These are phyloP conservation scores for Knoxdaviesia proteae DNA, from an alignment of 2,329 filamentous ascomycete species.

Conservation along the genomic window DNA sequence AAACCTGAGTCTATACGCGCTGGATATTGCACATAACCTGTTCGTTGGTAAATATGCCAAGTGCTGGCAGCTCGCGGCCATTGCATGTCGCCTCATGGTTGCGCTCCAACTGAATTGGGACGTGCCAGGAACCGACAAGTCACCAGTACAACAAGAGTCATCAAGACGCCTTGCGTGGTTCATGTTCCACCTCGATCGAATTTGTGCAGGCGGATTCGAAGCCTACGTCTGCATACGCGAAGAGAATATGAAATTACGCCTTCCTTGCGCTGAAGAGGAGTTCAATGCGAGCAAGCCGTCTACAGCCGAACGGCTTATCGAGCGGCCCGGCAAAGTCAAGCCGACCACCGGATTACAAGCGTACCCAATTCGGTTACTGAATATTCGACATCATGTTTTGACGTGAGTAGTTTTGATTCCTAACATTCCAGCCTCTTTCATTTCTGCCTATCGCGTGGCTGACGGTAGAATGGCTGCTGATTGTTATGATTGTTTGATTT, in stretches of 20 bases:
- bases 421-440: background rate
- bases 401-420: slow-evolving; percentile 9
- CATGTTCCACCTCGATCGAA: slow-evolving; percentile 16
- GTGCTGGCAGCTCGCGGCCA: slow-evolving; percentile 18
- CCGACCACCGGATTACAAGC: slow-evolving; percentile 13
- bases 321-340: slow-evolving; percentile 9
- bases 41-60: slow-evolving; percentile 16
- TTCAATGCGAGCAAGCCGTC: slow-evolving; percentile 13
- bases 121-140: slow-evolving; percentile 9
- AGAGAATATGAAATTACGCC: slow-evolving; percentile 16
- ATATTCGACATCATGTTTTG: slow-evolving; percentile 16
- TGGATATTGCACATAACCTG: slow-evolving; percentile 16
- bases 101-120: slow-evolving; percentile 20
- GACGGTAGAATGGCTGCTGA: background rate
- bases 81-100: slow-evolving; percentile 15
- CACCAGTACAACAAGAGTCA: slow-evolving; percentile 16
- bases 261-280: slow-evolving; percentile 15
- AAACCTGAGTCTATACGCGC: slow-evolving; percentile 14
- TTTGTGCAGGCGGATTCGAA: slow-evolving; percentile 18
- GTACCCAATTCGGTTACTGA: slow-evolving; percentile 15
- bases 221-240: slow-evolving; percentile 17
- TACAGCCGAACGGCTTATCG: slow-evolving; percentile 12
- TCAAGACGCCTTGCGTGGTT: slow-evolving; percentile 17
- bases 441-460: background rate
- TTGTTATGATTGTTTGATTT: background rate